phyloP scores from a whole-genome alignment of 345 rosid genomes.

The Aquilaria sinensis region DNA sequence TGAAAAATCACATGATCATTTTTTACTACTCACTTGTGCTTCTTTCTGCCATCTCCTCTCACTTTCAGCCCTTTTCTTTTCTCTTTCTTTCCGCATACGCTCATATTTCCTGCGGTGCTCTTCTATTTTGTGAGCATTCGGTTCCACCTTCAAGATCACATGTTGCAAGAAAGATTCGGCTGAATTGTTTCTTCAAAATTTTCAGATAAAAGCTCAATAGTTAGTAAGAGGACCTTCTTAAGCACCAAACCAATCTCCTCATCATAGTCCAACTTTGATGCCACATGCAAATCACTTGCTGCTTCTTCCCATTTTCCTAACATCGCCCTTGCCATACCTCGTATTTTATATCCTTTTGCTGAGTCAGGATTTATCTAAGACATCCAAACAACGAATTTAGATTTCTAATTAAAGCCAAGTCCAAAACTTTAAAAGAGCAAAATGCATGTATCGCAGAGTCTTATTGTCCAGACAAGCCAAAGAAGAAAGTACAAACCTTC shows the following conservation, averaged over 20 bases:
- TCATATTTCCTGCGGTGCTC: conserved; percentile 75
- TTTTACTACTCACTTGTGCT: conserved; percentile 38
- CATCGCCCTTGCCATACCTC: conserved; percentile 77
- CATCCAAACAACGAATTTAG: conserved; percentile 8
- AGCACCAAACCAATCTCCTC: conserved; percentile 63
- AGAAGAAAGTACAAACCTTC: conserved; percentile 31
- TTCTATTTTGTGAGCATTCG: conserved; percentile 62
- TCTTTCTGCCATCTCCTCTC: conserved; percentile 39
- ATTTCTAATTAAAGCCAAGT: not conserved
- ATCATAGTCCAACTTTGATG: conserved; percentile 78
- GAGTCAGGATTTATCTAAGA: conserved; percentile 78
- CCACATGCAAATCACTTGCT: conserved; percentile 68
- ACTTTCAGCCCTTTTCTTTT: conserved; percentile 40
- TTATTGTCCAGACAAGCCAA: conserved; percentile 2
- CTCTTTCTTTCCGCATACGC: conserved; percentile 58
- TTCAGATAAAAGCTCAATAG: not conserved
- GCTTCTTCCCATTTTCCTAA: conserved; percentile 82
- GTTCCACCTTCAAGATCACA: conserved; percentile 57
- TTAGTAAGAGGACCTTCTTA: conserved; percentile 47
- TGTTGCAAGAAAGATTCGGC: conserved; percentile 2
- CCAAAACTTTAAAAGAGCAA: conserved; percentile 2
- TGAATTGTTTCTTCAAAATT: not conserved
- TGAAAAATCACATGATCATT: no score
- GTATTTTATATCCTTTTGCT: conserved; percentile 79
- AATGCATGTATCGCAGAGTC: not conserved